Conservation (phyloP, 495 filamentous ascomycete genomes). For the Jackrogersella multiformis region DNA sequence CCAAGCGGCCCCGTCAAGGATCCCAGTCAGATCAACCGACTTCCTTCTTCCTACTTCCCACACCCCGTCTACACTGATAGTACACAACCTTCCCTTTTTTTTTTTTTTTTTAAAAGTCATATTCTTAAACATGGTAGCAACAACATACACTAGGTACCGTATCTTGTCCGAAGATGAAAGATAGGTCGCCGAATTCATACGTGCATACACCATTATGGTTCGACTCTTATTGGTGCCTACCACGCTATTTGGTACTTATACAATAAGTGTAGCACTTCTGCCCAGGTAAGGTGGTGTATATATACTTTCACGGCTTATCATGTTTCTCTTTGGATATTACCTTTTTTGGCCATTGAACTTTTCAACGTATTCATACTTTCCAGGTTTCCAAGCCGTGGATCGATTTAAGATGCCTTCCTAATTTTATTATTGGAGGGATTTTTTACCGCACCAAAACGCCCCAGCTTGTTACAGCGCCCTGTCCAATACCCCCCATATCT, state of each 20-base stretch:
- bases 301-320: constrained; percentile 6
- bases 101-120: not conserved
- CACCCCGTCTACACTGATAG: constrained; percentile 32
- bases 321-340: not conserved
- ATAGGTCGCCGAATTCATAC: constrained; percentile 31
- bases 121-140: too few relatives aligned
- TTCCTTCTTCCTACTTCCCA: constrained; percentile 17
- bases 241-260: constrained; percentile 1
- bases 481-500: too few relatives aligned
- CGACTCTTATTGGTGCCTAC: constrained; percentile 33
- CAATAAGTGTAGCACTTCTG: not conserved
- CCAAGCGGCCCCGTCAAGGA: constrained; percentile 34
- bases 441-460: not conserved
- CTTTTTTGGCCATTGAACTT: constrained; percentile 13
- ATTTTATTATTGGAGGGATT: not conserved
- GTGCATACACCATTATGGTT: constrained; percentile 32
- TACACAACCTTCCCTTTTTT: constrained; percentile 42
- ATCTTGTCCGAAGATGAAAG: constrained; percentile 19
- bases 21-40: constrained; percentile 36
- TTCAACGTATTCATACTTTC: not conserved
- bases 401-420: not conserved
- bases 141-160: not conserved
- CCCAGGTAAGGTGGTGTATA: not conserved
- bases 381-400: not conserved
- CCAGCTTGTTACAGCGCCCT: too few relatives aligned